phyloP scores from a whole-genome alignment of 805 yeast genomes.

The Zygosaccharomyces lentus region DNA sequence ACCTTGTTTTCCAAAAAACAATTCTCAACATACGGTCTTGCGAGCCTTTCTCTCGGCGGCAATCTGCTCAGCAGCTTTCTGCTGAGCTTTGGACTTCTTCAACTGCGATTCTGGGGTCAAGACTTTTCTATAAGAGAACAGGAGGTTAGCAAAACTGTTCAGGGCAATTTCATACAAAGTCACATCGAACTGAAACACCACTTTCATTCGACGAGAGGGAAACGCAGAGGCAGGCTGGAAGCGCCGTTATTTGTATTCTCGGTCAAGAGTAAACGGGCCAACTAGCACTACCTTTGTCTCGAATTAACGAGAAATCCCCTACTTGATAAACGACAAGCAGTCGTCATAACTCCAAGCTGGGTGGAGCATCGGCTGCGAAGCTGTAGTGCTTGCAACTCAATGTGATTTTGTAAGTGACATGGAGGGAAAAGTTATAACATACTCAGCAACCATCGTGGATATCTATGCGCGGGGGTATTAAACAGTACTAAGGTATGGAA shows the following conservation, averaged over 20 bases:
- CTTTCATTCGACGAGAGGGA: slow-evolving; percentile 40
- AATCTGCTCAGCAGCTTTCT: slow-evolving; percentile 70
- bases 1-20: neutral
- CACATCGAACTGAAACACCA: slow-evolving; percentile 40
- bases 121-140: slow-evolving; percentile 35
- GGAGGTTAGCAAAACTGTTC: slow-evolving; percentile 13
- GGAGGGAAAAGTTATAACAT: slow-evolving; percentile 21
- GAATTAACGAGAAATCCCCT: slow-evolving; percentile 29
- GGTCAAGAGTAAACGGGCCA: slow-evolving; percentile 17
- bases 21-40: slow-evolving; percentile 65
- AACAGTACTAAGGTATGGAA: too few species aligned
- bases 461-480: slow-evolving; percentile 18
- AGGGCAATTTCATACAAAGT: slow-evolving; percentile 24
- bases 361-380: neutral
- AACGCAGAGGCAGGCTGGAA: slow-evolving; percentile 35
- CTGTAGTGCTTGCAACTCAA: slow-evolving; percentile 15
- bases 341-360: neutral
- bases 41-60: slow-evolving; percentile 77
- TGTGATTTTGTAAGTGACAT: slow-evolving; percentile 22
- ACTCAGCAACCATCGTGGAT: slow-evolving; percentile 38
- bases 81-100: slow-evolving; percentile 76
- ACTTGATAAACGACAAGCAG: slow-evolving; percentile 10
- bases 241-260: slow-evolving; percentile 4
- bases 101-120: slow-evolving; percentile 77
- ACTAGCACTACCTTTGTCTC: slow-evolving; percentile 30